Conservation (phyloP, 75 land plant genomes). For the Isoetes taiwanensis region DNA sequence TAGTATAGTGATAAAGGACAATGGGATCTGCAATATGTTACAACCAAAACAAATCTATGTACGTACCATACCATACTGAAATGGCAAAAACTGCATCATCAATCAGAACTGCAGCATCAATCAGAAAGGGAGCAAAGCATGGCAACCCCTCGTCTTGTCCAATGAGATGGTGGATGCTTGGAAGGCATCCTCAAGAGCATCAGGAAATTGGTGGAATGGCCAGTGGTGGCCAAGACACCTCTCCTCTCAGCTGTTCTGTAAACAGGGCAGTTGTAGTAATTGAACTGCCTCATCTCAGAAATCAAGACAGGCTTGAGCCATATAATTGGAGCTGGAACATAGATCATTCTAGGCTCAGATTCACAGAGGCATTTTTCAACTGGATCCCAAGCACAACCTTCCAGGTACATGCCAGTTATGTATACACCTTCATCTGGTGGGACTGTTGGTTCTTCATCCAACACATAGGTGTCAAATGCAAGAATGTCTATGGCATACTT, state of each 20-base stretch:
- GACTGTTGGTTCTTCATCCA: constrained; percentile 18
- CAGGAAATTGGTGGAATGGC: constrained; percentile 29
- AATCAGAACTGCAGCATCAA: background rate
- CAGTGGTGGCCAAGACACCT: constrained; percentile 32
- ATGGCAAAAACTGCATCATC: too few relatives aligned
- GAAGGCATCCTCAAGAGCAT: constrained; percentile 24
- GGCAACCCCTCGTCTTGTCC: constrained; percentile 29
- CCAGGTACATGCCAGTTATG: constrained; percentile 24
- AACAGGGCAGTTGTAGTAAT: constrained; percentile 25
- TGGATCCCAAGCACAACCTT: constrained; percentile 35
- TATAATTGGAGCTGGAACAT: constrained; percentile 23
- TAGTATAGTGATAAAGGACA: too few relatives aligned
- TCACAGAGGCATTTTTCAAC: constrained; percentile 19
- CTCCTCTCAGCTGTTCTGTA: constrained; percentile 28
- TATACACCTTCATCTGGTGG: constrained; percentile 26
- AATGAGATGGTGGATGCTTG: constrained; percentile 17
- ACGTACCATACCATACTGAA: too few relatives aligned
- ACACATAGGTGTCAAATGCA: constrained; percentile 21
- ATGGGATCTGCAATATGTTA: too few relatives aligned
- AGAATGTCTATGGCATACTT: constrained; percentile 27
- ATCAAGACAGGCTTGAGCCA: constrained; percentile 20
- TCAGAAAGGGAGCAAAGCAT: constrained; percentile 27
- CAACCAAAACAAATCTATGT: too few relatives aligned
- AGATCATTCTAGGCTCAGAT: constrained; percentile 26
- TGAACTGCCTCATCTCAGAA: constrained; percentile 7